Evolutionary conservation across 805 yeast species (phyloP).

Genomic region (Metschnikowia baotianmanensis): DNA sequence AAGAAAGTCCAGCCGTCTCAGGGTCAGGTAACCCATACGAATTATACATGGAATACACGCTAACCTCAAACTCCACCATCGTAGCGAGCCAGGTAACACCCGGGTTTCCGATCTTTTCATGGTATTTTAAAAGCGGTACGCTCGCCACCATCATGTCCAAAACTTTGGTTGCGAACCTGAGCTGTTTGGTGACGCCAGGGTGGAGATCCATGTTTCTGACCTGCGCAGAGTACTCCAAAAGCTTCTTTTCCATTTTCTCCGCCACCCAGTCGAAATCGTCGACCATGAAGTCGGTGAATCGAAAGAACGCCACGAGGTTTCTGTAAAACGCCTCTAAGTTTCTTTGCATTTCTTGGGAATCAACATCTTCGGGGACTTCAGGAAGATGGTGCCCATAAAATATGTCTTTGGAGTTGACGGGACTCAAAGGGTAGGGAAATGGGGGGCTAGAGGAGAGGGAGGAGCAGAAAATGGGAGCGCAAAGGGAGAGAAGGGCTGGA

Average conservation of each 20-base stretch:
- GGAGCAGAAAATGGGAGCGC: too few species aligned
- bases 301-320: background rate
- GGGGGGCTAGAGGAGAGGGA: too few species aligned
- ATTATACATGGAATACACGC: background rate
- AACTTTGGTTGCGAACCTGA: background rate
- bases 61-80: background rate
- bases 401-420: too few species aligned
- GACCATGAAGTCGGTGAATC: background rate
- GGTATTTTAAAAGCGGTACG: too few species aligned
- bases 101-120: too few species aligned
- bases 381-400: too few species aligned
- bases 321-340: background rate
- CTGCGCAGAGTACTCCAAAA: background rate
- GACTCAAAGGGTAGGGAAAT: too few species aligned
- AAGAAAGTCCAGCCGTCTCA: background rate
- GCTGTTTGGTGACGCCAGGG: background rate
- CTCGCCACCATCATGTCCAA: too few species aligned
- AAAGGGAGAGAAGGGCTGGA: too few species aligned
- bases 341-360: background rate
- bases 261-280: conserved; percentile 2
- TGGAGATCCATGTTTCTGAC: background rate
- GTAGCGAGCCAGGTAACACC: too few species aligned
- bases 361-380: too few species aligned
- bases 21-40: background rate
- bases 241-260: background rate